Evolutionary conservation across 257 asterid species (phyloP).

Genomic region (Nicotiana paniculata): DNA sequence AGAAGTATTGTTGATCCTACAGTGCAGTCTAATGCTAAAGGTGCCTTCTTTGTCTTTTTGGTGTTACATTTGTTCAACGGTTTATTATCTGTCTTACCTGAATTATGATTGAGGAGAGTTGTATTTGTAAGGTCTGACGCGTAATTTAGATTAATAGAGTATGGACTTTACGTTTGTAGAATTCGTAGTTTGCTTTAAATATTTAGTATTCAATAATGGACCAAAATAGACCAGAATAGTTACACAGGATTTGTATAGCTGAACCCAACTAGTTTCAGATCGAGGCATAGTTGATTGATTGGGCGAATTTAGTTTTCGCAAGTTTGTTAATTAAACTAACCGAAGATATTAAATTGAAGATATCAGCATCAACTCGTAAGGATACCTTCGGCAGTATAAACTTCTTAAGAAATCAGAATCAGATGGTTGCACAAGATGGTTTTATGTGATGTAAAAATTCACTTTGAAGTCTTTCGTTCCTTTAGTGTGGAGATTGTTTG

Average conservation of each 20-base stretch:
- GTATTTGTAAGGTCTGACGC: not conserved
- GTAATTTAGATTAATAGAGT: not conserved
- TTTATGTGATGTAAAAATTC: not conserved
- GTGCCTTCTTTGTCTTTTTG: conserved; percentile 22
- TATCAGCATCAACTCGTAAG: not conserved
- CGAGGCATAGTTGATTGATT: not conserved
- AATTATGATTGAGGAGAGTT: not conserved
- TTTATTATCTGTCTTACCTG: not conserved
- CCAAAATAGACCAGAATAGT: not conserved
- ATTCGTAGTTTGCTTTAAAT: not conserved
- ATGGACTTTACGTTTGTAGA: not conserved
- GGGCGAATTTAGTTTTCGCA: not conserved
- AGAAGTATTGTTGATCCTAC: conserved; percentile 72
- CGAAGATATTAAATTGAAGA: not conserved
- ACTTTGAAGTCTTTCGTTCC: not conserved
- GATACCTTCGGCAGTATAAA: not conserved
- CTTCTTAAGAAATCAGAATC: not conserved
- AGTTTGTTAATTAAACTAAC: not conserved
- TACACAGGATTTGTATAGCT: not conserved
- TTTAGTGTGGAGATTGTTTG: not conserved
- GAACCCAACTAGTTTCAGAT: not conserved
- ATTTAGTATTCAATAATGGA: not conserved
- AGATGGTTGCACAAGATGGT: not conserved
- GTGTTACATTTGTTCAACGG: conserved; percentile 11
- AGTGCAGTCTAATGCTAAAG: conserved; percentile 37